Conservation (phyloP, 306 rosid species). For the Dalbergia cultrata region DNA sequence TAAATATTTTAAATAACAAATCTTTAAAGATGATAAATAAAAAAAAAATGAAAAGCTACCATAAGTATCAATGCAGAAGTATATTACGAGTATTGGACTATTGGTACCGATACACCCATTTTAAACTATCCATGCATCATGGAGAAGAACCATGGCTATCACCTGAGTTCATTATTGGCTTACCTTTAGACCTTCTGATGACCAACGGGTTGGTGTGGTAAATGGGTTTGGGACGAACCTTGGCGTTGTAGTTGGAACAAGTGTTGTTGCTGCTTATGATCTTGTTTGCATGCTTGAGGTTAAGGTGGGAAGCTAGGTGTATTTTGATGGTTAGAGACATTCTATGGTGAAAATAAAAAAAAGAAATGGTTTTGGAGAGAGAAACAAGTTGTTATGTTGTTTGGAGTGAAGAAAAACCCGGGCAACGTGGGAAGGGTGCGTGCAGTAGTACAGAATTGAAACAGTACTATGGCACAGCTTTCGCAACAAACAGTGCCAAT, state of each 20-base stretch:
- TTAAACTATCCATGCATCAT: too few species aligned
- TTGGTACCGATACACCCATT: too few species aligned
- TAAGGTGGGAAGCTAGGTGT: slow-evolving; percentile 52
- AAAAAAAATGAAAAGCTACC: too few species aligned
- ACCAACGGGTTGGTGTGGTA: slow-evolving; percentile 54
- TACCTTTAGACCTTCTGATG: slow-evolving; percentile 16
- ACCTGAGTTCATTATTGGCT: slow-evolving; percentile 50
- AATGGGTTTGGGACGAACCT: slow-evolving; percentile 57
- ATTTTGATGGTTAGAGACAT: slow-evolving; percentile 77
- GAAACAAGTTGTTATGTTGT: neutral
- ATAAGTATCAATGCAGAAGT: too few species aligned
- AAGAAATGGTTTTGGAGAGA: neutral
- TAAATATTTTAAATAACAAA: too few species aligned
- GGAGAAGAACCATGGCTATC: neutral
- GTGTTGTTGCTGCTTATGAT: slow-evolving; percentile 15
- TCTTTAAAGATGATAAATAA: too few species aligned
- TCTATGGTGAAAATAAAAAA: neutral
- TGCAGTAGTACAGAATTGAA: neutral
- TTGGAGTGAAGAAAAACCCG: slow-evolving; percentile 24
- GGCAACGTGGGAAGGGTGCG: too few species aligned
- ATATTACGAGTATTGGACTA: too few species aligned
- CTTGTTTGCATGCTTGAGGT: slow-evolving; percentile 43
- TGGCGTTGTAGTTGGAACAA: slow-evolving; percentile 22
- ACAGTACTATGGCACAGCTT: neutral
- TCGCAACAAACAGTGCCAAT: slow-evolving; percentile 20